Evolutionary conservation across 306 rosid species (phyloP).

Genomic region (Dryas drummondii): DNA sequence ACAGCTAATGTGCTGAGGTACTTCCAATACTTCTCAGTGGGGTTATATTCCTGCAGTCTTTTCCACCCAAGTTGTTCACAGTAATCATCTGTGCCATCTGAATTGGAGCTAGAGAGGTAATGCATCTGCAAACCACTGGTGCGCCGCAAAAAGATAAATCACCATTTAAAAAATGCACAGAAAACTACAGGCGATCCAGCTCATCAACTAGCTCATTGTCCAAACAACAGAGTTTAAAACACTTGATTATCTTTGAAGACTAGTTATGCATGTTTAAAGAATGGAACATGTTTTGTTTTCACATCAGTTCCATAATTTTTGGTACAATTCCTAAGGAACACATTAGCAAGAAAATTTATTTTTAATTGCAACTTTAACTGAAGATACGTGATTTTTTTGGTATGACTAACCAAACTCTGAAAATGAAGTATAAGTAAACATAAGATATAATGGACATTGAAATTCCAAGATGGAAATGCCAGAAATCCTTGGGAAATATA

Average conservation of each 20-base stretch:
- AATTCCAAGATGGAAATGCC: neutral
- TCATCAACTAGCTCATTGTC: neutral
- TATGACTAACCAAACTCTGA: neutral
- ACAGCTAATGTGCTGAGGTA: conserved; percentile 64
- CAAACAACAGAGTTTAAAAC: neutral
- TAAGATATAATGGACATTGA: neutral
- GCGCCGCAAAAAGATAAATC: conserved; percentile 29
- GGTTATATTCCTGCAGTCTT: conserved; percentile 69
- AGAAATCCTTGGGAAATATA: neutral
- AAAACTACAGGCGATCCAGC: neutral
- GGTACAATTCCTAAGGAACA: neutral
- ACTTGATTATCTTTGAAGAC: neutral
- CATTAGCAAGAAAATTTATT: neutral
- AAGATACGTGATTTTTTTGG: neutral
- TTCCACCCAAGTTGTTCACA: conserved; percentile 83
- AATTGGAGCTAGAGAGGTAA: conserved; percentile 72
- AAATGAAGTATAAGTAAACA: neutral
- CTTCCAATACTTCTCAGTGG: conserved; percentile 73
- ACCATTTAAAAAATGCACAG: conserved; percentile 15
- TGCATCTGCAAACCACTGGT: conserved; percentile 79
- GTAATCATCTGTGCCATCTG: conserved; percentile 66
- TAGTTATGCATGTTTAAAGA: neutral
- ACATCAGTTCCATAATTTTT: neutral
- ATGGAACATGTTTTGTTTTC: neutral
- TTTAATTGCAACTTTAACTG: neutral